Evolutionary conservation across 2,329 filamentous ascomycete genomes (phyloP).

Genomic region (Cyphellophora attinorum): DNA sequence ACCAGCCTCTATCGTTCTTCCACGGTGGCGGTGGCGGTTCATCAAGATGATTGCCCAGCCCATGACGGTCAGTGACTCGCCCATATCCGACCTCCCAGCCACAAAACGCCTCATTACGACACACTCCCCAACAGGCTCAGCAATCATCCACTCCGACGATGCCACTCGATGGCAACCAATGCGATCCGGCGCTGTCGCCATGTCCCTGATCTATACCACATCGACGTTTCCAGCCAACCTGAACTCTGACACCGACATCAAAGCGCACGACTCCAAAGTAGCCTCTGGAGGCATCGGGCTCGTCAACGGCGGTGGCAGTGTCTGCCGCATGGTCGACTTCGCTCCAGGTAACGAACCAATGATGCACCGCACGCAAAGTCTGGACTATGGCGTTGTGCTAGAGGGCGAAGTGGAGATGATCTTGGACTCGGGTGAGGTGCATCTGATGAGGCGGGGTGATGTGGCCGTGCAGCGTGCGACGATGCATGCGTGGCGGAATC

Average conservation of each 20-base stretch:
- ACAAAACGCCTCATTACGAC: too few species aligned
- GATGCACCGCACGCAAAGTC: constrained; percentile 46
- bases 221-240: constrained; percentile 26
- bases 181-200: too few species aligned
- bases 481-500: constrained; percentile 31
- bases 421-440: constrained; percentile 42
- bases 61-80: too few species aligned
- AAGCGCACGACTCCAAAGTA: constrained; percentile 21
- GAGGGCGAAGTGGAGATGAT: constrained; percentile 45
- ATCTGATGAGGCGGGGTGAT: constrained; percentile 40
- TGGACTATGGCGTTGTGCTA: constrained; percentile 47
- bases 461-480: constrained; percentile 45
- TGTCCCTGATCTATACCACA: constrained; percentile 25
- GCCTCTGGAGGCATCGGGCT: constrained; percentile 23
- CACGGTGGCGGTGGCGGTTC: too few species aligned
- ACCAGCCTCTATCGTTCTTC: too few species aligned
- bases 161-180: too few species aligned
- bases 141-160: too few species aligned
- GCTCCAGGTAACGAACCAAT: constrained; percentile 31
- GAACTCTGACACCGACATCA: constrained; percentile 27
- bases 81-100: too few species aligned
- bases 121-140: too few species aligned
- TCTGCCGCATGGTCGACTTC: constrained; percentile 29
- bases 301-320: constrained; percentile 21
- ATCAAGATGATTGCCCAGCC: too few species aligned